phyloP scores from a whole-genome alignment of 371 early-diverging fungal genomes.

The Phascolomyces articulosus region DNA sequence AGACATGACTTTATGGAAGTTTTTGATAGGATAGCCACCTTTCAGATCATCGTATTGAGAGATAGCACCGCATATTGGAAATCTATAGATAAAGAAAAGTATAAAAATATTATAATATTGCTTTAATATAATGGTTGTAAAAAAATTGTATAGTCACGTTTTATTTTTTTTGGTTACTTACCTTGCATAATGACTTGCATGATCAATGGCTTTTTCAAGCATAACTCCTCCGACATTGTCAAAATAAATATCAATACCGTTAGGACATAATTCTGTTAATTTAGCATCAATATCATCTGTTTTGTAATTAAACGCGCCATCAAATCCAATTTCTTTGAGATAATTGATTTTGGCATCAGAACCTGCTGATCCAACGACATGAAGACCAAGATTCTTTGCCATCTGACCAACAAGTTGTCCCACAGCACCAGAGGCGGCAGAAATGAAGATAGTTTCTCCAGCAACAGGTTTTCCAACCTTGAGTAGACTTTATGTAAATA shows the following conservation, averaged over 20 bases:
- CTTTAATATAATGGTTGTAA: no score
- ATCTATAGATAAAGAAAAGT: no score
- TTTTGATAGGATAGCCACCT: slow-evolving; percentile 34
- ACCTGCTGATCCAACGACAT: slow-evolving; percentile 79
- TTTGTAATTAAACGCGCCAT: slow-evolving; percentile 87
- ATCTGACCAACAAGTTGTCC: slow-evolving; percentile 67
- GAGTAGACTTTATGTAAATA: slow-evolving; percentile 6
- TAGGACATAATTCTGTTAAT: slow-evolving; percentile 56
- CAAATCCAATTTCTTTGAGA: no score
- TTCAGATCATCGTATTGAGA: slow-evolving; percentile 63
- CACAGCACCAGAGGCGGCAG: slow-evolving; percentile 60
- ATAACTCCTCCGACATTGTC: slow-evolving; percentile 75
- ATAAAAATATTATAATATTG: no score
- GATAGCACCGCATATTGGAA: slow-evolving; percentile 69
- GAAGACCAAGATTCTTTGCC: slow-evolving; percentile 65
- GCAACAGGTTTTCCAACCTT: slow-evolving; percentile 35
- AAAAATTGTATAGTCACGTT: no score
- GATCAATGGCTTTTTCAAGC: slow-evolving; percentile 63
- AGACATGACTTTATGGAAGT: slow-evolving; percentile 32
- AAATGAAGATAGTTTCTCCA: slow-evolving; percentile 56
- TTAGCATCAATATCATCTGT: slow-evolving; percentile 51
- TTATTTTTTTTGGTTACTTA: no score
- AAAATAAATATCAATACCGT: slow-evolving; percentile 77
- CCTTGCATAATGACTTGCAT: slow-evolving; percentile 55
- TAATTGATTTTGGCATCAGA: slow-evolving; percentile 81